Percentiles rank a stretch among this genome's conserved stretches.
Conservation (phyloP, 2,329 filamentous ascomycete genomes). For the Neofusicoccum sp. region DNA sequence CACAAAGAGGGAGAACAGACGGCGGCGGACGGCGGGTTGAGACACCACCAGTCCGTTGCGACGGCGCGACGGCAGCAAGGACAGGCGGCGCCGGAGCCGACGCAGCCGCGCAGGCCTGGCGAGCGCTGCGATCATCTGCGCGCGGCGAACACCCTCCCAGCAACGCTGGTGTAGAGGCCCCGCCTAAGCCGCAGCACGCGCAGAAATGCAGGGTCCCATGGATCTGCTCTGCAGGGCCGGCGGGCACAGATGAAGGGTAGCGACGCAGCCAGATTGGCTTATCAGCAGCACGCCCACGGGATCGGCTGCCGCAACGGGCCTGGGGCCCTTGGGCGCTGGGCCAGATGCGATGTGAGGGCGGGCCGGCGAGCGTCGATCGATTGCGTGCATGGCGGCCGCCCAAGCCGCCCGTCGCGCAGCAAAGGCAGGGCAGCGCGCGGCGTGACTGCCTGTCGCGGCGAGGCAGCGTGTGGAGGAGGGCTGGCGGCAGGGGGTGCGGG, state of each 20-base stretch:
- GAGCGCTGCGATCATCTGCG: slow-evolving; percentile 2
- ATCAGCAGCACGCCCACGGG: background rate
- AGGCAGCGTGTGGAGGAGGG: slow-evolving; percentile 3
- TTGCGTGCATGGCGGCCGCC: slow-evolving; percentile 15
- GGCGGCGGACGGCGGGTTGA: background rate
- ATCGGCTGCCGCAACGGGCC: background rate
- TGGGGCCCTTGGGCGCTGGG: background rate
- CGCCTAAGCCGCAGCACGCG: slow-evolving; percentile 12
- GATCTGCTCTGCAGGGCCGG: slow-evolving; percentile 12
- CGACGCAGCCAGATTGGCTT: background rate
- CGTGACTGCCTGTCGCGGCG: slow-evolving; percentile 11
- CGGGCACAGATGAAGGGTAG: background rate
- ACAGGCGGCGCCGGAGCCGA: background rate
- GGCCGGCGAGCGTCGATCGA: background rate
- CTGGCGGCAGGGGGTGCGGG: slow-evolving; percentile 4
- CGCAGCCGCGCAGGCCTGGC: background rate
- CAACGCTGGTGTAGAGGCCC: background rate
- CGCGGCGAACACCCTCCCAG: background rate
- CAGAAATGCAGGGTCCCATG: slow-evolving; percentile 17
- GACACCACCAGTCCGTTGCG: background rate
- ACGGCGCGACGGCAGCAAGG: slow-evolving; percentile 1
- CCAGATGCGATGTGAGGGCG: background rate
- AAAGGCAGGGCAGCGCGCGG: background rate
- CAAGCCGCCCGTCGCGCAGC: slow-evolving; percentile 17
- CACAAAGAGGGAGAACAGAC: background rate